Evolutionary conservation across 495 filamentous ascomycete species (phyloP), one percentile per base, ranked within the genome.

Genomic region (Amniculicola lignicola): DNA sequence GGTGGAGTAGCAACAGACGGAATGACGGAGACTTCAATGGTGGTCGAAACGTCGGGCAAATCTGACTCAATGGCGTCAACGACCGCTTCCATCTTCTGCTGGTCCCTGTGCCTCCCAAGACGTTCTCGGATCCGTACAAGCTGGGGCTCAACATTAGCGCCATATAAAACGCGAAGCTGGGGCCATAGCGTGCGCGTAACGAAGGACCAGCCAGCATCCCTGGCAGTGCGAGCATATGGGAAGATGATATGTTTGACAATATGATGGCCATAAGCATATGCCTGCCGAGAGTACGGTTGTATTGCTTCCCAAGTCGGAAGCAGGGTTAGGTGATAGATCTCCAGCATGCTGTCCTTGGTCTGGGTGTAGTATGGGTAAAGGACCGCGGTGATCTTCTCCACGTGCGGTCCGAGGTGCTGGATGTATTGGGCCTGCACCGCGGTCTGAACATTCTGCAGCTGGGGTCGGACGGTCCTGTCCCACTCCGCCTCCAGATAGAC

Each of bases 141-240:
- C 67, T 99, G 93, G 10, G 94, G 94, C 71, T 96, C 90, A 6
- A 99, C 92, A 60, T 92, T 93, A 66, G 93, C 82, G 27, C 84
- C 84, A 61, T 95, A 96, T 10, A 95, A 71, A 21, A 88, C 79
- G 23, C 84, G 78, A 5, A 96, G 19, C 61, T 83, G 82, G 6
- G 90, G 90, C 86, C 87, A 93, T 11, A 95, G 63, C 1, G 80
- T 87, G 37, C 81, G 77, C 43, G 86, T 82, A 11, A 89, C 72
- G 61, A 95, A 88, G n/a, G 77, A 69, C 41, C 79, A 78, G 1
- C 76, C 78, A 25, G 80, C 82, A 12, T 81, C 78, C 81, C 84
- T 89, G 2, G 81, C 82, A 72, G 79, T 85, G 41, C 79, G 79
- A 1, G 79, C 79, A 41, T 88, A 80, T 2, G 93, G 93, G 35